Base-by-base conservation (phyloP, 2,329 filamentous ascomycete genomes). In the Aplosporella prunicola region DNA sequence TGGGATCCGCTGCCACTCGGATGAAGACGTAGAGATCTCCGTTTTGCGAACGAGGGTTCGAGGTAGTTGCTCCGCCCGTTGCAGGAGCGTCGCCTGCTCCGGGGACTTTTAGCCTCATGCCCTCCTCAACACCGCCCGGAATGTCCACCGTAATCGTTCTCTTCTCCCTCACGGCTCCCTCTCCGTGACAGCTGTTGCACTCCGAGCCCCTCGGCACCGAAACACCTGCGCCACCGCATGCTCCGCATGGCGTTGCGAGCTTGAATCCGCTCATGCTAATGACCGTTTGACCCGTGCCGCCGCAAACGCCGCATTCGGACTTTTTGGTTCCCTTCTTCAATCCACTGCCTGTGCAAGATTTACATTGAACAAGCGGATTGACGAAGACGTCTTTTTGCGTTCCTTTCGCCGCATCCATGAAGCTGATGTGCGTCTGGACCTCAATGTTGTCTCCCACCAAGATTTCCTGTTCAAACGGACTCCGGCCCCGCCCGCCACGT, bases 401-500 rank as follows among this genome's bases (percentile, higher is more conserved):
- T 23, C 91, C 91, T 62, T 93, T 94, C 8, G 91, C 91, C 5
- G 91, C 86, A 56, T 98, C 91, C 78, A 91, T 83, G 61, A 98
- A 98, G 0, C 82, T 87, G 49, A 98, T 89, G 57, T 76, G 91
- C 33, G 85, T 79, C 61, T 94, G 86, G 16, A 95, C 82, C 59
- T 96, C 89, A 51, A 98, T 94, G 57, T 93, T 87, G 46, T 96
- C 87, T 43, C 91, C 91, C n/a, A 94, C 81, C 48, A 93, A 57
- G 14, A 93, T 76, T 49, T 80, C 71, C 57, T 93, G 81, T 51
- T 86, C 76, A 55, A 91, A 91, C 9, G 82, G 80, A 38, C 72
- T 78, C 24, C 74, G 69, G 49, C 71, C 64, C 35, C 73, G 63
- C 39, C 71, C 62, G 15, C 65, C 62, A 16, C 75, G 47, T 16